These are phyloP conservation scores for Hypsizygus ulmarius DNA, from an alignment of 1,284 basidiomycete genomes.

Conservation along the genomic window DNA sequence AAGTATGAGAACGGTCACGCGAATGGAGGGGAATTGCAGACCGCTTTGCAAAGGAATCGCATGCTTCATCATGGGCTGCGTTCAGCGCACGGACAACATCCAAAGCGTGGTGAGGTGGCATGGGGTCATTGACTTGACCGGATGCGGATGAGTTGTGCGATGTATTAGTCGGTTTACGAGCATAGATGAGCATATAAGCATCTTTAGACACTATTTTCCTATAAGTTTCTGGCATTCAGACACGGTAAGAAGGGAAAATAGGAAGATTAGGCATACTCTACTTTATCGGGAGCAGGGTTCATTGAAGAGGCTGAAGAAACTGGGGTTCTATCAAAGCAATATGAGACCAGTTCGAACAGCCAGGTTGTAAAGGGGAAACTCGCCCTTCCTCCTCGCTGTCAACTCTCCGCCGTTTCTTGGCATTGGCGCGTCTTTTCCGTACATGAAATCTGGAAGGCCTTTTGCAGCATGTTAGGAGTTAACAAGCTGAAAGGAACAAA, in stretches of 20 bases:
- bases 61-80: constrained; percentile 46
- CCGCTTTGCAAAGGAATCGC: constrained; percentile 50
- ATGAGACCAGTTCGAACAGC: background rate
- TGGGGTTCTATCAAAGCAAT: no score
- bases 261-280: constrained; percentile 3
- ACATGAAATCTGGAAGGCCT: constrained; percentile 24
- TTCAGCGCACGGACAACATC: constrained; percentile 59
- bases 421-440: constrained; percentile 27
- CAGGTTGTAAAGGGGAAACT: constrained; percentile 33
- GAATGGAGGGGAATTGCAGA: constrained; percentile 28
- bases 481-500: background rate
- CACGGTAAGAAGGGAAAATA: background rate
- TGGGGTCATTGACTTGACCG: constrained; percentile 13
- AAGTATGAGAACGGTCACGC: constrained; percentile 9
- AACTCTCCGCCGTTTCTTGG: constrained; percentile 48
- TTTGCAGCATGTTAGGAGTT: constrained; percentile 6
- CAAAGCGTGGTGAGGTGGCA: constrained; percentile 52
- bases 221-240: background rate
- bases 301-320: no score
- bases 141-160: background rate
- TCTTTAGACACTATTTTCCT: constrained; percentile 64
- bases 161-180: constrained; percentile 36
- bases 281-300: background rate
- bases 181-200: constrained; percentile 92
- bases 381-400: constrained; percentile 59